Evolutionary conservation across 2,329 filamentous ascomycete species (phyloP), one percentile per base, ranked within the genome.

Genomic region (Ophioceras dolichostomum): DNA sequence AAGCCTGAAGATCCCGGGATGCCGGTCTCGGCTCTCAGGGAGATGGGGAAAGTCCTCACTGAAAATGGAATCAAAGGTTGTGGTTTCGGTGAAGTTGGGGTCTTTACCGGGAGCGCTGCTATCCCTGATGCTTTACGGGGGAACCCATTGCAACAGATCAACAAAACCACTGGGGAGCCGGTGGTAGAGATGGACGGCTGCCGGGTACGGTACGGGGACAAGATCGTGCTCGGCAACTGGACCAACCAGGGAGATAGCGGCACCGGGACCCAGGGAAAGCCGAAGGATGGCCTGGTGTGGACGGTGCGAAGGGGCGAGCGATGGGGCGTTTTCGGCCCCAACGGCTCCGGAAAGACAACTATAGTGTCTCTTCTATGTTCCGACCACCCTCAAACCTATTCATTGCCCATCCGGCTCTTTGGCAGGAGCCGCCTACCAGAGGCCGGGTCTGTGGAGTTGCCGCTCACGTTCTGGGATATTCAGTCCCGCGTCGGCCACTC

Each of bases 281-380:
- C 59, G 14, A 61, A 64, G 41, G 56, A 70, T 2, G 89, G 89
- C 0, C 64, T 96, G 5, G 70, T 80, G 52, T 95, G 91, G 86
- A 83, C 72, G 1, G 79, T 96, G 18, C 74, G 77, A 28, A 74
- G 81, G 36, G 88, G 89, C 18, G 78, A 95, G 54, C 76, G 88
- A 43, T 94, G 87, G 83, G 89, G 84, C 3, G 73, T 96, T 14
- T 91, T 98, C 51, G 91, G 91, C 0, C 82, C 88, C 22, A 96
- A 98, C 49, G 91, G 83, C 10, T 94, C 86, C 1, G 91, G 91
- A 14, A 98, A 98, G 64, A 98, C 91, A 0, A 98, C 91, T 0
- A 70, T 98, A 28, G 73, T 96, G 20, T 91, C 87, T 5, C 69
- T 98, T 5, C 83, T 98, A 41, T 93, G 85, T 41, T 96, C 89